phyloP scores from a whole-genome alignment of 1,284 basidiomycete species.

The Leucoagaricus sp. region DNA sequence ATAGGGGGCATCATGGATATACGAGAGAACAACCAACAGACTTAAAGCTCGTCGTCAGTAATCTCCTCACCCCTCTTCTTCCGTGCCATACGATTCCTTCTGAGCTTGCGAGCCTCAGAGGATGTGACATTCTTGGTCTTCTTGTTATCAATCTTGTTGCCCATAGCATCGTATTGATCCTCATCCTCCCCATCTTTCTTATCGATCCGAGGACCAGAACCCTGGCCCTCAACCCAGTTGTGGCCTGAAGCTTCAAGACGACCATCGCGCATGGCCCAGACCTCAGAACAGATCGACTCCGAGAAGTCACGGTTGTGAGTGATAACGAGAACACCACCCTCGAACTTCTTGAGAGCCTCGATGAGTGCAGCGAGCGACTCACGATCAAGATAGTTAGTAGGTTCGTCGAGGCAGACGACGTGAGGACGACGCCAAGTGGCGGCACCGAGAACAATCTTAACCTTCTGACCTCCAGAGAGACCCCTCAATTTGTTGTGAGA shows the following conservation, averaged over 20 bases:
- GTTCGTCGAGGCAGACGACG: conserved; percentile 97
- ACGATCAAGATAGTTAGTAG: conserved; percentile 97
- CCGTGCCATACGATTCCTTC: conserved; percentile 95
- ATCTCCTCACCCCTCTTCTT: conserved; percentile 82
- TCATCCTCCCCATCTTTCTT: conserved; percentile 87
- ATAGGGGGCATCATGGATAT: background rate
- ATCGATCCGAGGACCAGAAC: conserved; percentile 89
- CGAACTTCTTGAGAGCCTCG: conserved; percentile 93
- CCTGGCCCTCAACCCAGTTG: conserved; percentile 99
- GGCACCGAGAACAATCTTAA: conserved; percentile 98
- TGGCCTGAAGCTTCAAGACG: conserved; percentile 93
- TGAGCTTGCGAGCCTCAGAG: conserved; percentile 82
- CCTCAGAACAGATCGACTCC: conserved; percentile 90
- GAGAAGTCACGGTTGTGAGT: conserved; percentile 99
- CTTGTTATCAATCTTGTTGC: conserved; percentile 88
- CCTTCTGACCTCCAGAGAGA: conserved; percentile 99
- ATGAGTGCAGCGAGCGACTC: conserved; percentile 97
- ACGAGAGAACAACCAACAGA: background rate
- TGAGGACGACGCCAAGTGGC: conserved; percentile 99
- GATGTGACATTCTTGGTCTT: conserved; percentile 87
- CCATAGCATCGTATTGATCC: conserved; percentile 90
- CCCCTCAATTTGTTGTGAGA: conserved; percentile 97
- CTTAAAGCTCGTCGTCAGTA: conserved; percentile 55
- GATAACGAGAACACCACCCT: conserved; percentile 96
- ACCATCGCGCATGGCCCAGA: conserved; percentile 95